A percentile compares a stretch with the other conserved stretches of the same genome.
Conservation (phyloP, 768 basidiomycete species). For the Neoboletus magnificus region DNA sequence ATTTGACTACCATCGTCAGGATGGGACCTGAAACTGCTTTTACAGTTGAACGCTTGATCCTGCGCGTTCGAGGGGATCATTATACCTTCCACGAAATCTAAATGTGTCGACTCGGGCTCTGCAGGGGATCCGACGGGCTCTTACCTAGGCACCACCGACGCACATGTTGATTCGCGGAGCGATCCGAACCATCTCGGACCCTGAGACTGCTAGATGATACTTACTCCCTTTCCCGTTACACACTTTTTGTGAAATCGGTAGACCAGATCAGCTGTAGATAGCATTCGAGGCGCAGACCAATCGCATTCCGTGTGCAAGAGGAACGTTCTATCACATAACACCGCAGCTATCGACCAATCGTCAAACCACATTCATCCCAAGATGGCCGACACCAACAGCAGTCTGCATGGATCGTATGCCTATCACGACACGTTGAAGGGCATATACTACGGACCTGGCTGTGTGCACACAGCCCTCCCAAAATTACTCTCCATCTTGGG, state of each 20-base stretch:
- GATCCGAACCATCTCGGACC: background rate
- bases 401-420: conserved; percentile 54
- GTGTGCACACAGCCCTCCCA: conserved; percentile 57
- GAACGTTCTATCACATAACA: conserved; percentile 4
- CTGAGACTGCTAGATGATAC: background rate
- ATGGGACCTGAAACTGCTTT: background rate
- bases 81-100: background rate
- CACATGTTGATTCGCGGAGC: conserved; percentile 15
- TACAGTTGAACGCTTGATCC: background rate
- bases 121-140: conserved; percentile 13
- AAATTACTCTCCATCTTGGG: conserved; percentile 52
- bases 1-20: background rate
- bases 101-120: conserved; percentile 6
- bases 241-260: conserved; percentile 2
- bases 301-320: background rate
- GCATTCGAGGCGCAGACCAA: conserved; percentile 1
- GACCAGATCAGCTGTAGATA: conserved; percentile 6
- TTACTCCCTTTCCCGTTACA: background rate
- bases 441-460: conserved; percentile 73
- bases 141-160: background rate
- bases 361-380: background rate
- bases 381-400: conserved; percentile 10
- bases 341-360: conserved; percentile 4
- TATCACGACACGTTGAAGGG: conserved; percentile 67
- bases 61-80: conserved; percentile 20